phyloP scores from a whole-genome alignment of 2,329 filamentous ascomycete genomes.

The Pestalotiopsis sp. region DNA sequence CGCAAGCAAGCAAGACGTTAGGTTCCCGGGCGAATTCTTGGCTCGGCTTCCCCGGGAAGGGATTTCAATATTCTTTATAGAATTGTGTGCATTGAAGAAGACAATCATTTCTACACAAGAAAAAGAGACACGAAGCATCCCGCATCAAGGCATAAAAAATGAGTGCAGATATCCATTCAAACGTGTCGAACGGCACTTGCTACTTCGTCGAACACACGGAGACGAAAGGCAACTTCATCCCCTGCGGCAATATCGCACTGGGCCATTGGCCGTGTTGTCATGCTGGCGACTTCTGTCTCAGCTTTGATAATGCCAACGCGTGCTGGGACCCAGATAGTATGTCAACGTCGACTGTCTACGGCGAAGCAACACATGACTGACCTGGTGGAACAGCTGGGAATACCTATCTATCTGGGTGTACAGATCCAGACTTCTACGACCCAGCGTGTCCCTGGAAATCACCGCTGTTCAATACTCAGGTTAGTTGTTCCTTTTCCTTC shows the following conservation, averaged over 20 bases:
- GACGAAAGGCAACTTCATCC: constrained; percentile 12
- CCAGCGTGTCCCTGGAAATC: constrained; percentile 13
- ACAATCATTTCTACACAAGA: background rate
- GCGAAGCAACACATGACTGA: background rate
- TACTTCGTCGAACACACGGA: constrained; percentile 10
- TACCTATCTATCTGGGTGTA: constrained; percentile 15
- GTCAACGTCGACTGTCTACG: background rate
- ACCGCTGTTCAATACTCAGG: background rate
- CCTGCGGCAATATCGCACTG: constrained; percentile 12
- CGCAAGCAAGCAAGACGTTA: no score
- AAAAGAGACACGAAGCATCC: background rate
- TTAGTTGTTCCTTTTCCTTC: no score
- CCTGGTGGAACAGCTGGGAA: constrained; percentile 3
- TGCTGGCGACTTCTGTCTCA: constrained; percentile 11
- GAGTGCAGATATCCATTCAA: background rate
- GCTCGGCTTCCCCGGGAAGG: background rate
- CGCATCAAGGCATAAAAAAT: background rate
- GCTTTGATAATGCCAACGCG: constrained; percentile 12
- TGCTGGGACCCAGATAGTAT: constrained; percentile 12
- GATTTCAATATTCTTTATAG: background rate
- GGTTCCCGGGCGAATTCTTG: no score
- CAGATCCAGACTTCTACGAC: constrained; percentile 11
- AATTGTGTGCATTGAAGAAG: background rate
- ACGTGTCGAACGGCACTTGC: constrained; percentile 16
- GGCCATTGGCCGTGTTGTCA: constrained; percentile 15